Percentiles rank a stretch among this genome's conserved stretches.
Conservation (phyloP, 192 early-diverging fungal species). For the Rhizophagus prolifer region DNA sequence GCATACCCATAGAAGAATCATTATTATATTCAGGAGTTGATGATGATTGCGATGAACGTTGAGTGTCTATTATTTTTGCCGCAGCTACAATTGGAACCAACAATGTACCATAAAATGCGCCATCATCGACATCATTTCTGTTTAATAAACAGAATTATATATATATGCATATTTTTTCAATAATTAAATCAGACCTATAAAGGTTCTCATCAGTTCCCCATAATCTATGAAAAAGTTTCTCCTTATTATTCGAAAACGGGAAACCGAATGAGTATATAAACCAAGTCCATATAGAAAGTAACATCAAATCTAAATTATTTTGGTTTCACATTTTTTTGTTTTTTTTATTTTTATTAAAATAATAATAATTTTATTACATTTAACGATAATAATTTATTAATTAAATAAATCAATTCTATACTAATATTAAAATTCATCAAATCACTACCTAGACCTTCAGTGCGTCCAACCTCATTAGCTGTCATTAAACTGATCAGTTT, state of each 20-base stretch:
- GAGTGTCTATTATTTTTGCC: constrained; percentile 49
- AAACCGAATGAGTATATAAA: constrained; percentile 22
- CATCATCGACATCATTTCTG: constrained; percentile 58
- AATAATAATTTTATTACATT: background rate
- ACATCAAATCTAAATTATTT: constrained; percentile 19
- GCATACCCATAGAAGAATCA: constrained; percentile 42
- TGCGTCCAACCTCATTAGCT: constrained; percentile 10
- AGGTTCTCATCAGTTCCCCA: constrained; percentile 30
- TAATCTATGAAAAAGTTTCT: constrained; percentile 22
- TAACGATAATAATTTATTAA: background rate
- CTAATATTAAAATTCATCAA: background rate
- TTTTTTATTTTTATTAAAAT: background rate
- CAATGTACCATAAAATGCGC: constrained; percentile 51
- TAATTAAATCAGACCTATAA: constrained; percentile 22
- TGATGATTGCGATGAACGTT: constrained; percentile 23
- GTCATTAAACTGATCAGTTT: constrained; percentile 13
- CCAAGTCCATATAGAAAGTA: constrained; percentile 28
- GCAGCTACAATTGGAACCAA: constrained; percentile 53
- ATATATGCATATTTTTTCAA: background rate
- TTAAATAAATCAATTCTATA: background rate
- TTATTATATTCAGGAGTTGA: constrained; percentile 32
- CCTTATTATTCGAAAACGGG: constrained; percentile 2
- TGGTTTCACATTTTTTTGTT: background rate
- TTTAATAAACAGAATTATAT: too few relatives aligned
- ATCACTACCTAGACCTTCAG: constrained; percentile 24